Percentiles rank a stretch among this genome's conserved stretches.
Evolutionary conservation across 257 asterid genomes (phyloP).

Genomic region (Ophiorrhiza pumila): DNA sequence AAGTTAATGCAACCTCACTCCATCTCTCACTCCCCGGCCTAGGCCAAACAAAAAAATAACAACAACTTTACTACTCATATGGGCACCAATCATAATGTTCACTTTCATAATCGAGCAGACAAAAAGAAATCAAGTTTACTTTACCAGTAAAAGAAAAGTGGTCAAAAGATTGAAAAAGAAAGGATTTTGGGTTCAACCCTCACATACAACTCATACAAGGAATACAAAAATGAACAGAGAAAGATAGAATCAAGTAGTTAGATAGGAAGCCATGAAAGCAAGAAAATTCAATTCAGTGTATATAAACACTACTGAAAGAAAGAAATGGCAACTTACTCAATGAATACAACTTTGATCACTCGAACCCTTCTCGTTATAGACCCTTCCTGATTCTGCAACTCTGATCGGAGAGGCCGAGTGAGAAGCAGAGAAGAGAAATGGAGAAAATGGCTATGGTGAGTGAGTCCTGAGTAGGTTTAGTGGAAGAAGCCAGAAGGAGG

Average conservation of each 20-base stretch:
- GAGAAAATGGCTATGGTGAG: slow-evolving; percentile 1
- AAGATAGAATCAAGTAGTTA: background rate
- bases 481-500: background rate
- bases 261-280: too few relatives aligned
- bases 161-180: background rate
- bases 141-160: background rate
- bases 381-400: background rate
- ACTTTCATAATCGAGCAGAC: background rate
- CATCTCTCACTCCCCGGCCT: too few relatives aligned
- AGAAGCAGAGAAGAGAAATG: background rate
- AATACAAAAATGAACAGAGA: background rate
- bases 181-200: background rate
- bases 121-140: background rate
- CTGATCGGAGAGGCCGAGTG: background rate
- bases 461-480: too few relatives aligned
- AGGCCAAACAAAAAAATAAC: background rate
- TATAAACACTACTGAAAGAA: too few relatives aligned
- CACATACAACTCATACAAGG: background rate
- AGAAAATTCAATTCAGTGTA: background rate
- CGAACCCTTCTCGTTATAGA: background rate
- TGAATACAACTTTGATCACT: background rate
- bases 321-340: slow-evolving; percentile 5
- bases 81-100: background rate
- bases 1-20: too few relatives aligned
- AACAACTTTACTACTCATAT: background rate